Base-by-base conservation (phyloP, 2,329 filamentous ascomycete genomes). In the Cytospora schulzeri region DNA sequence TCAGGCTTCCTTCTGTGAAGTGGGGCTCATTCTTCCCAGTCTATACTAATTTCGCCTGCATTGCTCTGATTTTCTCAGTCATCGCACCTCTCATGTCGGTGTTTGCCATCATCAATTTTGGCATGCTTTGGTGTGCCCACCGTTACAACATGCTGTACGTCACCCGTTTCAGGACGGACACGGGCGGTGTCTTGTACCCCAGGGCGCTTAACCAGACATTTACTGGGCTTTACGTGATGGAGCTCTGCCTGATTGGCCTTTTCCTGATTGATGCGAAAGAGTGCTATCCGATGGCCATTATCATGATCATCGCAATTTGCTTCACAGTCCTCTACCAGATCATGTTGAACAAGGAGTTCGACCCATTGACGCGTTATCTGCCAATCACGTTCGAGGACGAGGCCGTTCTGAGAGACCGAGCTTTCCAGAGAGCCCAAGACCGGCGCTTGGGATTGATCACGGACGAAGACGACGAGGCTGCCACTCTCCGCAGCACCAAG, bases 71-170 rank as follows among this genome's bases (percentile, higher is more conserved):
- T 48, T 99, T 98, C 77, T 91, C 88, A 48, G 85, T 98, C 63
- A 89, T 98, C 51, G 88, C 95, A 0, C 95, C 95, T 0, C 80
- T 99, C 15, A 97, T 99, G 73, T 86, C 95, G 57, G 79, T 98
- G 26, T 98, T 99, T 79, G 94, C 95, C 70, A 88, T 97, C 71
- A 87, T 98, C 74, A 97, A 94, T 0, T 98, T 98, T 75, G 85
- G 86, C 55, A 81, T 99, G 0, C 89, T 98, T 68, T 99, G 93
- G 93, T 83, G 97, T 53, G 94, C 95, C 0, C 93, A 98, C 75
- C 88, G 94, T n/a, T 98, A 98, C 77, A 94, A 94, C 70, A 96
- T 96, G 80, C 85, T 99, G 24, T 99, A 97, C 72, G 93, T 99
- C 66, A 96, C 88, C 29, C 91, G 93, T 60, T 96, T 96, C 75